Evolutionary conservation across 2,329 filamentous ascomycete genomes (phyloP), one percentile per base, ranked within the genome.

Genomic region (Trichoderma koningii): DNA sequence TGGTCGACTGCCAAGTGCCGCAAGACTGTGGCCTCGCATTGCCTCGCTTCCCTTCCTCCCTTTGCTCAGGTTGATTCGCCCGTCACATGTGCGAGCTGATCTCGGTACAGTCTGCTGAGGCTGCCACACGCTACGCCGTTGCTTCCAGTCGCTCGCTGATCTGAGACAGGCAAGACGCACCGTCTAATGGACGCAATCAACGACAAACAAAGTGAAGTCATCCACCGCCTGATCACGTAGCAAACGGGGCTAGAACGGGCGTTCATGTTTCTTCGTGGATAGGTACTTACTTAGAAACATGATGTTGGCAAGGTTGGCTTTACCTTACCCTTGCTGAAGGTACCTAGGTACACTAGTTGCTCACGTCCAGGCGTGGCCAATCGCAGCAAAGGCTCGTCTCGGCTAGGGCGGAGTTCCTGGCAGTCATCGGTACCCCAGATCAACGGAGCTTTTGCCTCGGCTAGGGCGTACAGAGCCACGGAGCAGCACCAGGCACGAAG

Each of bases 201-300:
- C 30, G 38, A 21, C 30, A 41, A 55, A 10, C 14, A 23, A 41
- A 5, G 12, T 2, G 15, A 15, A 60, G 23, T 47, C 17, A 34
- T 3, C 30, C 30, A 23, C 55, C 55, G n/a, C 44, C 55, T 59
- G 55, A 59, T 50, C 55, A 23, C 34, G 17, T 59, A 44, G 55
- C 55, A 59, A 48, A 59, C 28, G 28, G 55, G 30, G 55, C 55
- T 48, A 48, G 38, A 48, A 59, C 42, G 38, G 38, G 55, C 42
- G 47, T 34, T 44, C 21, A 23, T n/a, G 28, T 48, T 45, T 59
- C n/a, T 41, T 52, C 7, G 50, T 52, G 17, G 41, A 6, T 17
- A n/a, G n/a, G n/a, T n/a, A n/a, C n/a, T n/a, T n/a, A n/a, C n/a
- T n/a, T n/a, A 55, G 30, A 59, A 38, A 50, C 55, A 50, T 9